Conservation (phyloP, 441 rosid species). For the Pelargonium australe region DNA sequence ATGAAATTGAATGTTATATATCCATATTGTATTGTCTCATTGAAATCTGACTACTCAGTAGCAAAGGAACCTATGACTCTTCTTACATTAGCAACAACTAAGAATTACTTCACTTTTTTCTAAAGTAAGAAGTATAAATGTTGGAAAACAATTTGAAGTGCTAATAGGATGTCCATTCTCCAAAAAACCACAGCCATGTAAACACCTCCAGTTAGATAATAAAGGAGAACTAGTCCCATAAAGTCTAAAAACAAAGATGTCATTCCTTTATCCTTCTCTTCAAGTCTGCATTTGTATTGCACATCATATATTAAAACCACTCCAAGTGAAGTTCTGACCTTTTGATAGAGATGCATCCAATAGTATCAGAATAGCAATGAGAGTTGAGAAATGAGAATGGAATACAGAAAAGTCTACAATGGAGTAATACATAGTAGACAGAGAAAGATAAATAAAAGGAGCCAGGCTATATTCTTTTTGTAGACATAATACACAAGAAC, state of each 20-base stretch:
- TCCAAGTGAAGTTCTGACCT: background rate
- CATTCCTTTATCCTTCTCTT: background rate
- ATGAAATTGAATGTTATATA: background rate
- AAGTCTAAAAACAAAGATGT: background rate
- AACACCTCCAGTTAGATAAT: background rate
- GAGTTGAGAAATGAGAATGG: background rate
- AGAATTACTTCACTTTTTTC: background rate
- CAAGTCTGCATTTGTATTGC: slow-evolving; percentile 1
- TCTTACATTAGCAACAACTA: background rate
- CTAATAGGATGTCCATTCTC: background rate
- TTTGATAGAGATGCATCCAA: background rate
- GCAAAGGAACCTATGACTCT: background rate
- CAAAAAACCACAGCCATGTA: background rate
- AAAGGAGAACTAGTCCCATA: background rate
- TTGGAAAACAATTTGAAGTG: background rate
- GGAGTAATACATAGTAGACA: background rate
- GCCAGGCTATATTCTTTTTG: background rate
- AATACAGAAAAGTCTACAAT: background rate
- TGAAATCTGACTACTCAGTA: background rate
- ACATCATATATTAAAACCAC: background rate
- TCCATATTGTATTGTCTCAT: background rate
- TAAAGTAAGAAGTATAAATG: background rate
- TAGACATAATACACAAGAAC: background rate
- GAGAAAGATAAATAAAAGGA: background rate
- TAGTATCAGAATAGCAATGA: background rate